A percentile compares a stretch with the other conserved stretches of the same genome.
These are phyloP conservation scores for Taxillus chinensis DNA, from an alignment of 164 flowering plant genomes.

Conservation along the genomic window DNA sequence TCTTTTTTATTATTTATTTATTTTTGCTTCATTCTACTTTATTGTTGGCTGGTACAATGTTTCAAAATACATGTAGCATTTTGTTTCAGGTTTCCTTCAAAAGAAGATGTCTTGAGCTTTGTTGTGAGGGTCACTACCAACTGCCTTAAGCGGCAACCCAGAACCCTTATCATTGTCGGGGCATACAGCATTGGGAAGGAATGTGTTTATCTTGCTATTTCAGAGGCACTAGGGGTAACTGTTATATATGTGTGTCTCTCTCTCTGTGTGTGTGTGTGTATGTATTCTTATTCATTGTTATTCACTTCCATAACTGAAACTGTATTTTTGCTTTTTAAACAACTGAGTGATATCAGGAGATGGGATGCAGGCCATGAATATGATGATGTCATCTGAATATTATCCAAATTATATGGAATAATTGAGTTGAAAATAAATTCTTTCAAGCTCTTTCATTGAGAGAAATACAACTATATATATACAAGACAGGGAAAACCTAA, in stretches of 20 bases:
- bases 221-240: conserved; percentile 56
- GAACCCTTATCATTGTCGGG: conserved; percentile 62
- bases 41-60: background rate
- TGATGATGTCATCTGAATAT: too few species aligned
- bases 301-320: too few species aligned
- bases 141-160: conserved; percentile 45
- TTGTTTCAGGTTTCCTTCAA: conserved; percentile 57
- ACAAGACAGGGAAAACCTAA: too few species aligned
- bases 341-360: too few species aligned
- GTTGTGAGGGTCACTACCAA: conserved; percentile 37
- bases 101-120: conserved; percentile 46
- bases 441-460: too few species aligned
- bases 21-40: background rate
- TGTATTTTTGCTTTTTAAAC: too few species aligned
- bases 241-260: background rate
- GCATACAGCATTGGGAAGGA: conserved; percentile 85
- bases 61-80: background rate
- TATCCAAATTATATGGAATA: too few species aligned
- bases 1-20: background rate
- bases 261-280: too few species aligned
- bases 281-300: too few species aligned
- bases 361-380: too few species aligned
- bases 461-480: too few species aligned
- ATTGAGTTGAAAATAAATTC: too few species aligned
- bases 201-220: conserved; percentile 55